These are phyloP conservation scores for Alternaria sp. DNA, from an alignment of 2,329 filamentous ascomycete genomes.

Conservation along the genomic window DNA sequence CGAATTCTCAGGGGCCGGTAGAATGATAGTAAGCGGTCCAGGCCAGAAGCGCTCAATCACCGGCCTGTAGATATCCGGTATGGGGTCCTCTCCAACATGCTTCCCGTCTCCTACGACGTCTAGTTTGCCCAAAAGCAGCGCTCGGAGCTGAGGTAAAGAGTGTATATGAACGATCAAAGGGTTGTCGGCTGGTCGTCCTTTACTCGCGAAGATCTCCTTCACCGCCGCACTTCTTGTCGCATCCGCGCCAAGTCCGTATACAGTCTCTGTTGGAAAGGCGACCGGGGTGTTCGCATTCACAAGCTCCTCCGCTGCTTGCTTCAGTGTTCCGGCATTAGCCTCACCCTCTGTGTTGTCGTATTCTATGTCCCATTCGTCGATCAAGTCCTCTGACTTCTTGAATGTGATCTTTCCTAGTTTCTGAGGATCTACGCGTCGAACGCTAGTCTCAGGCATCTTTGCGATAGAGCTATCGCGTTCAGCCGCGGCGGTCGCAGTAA, in stretches of 20 bases:
- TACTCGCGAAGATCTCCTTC: constrained; percentile 88
- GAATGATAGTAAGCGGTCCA: constrained; percentile 87
- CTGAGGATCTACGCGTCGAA: constrained; percentile 48
- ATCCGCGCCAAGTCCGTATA: constrained; percentile 96
- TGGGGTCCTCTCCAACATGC: constrained; percentile 46
- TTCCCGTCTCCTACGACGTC: neutral
- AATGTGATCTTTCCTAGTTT: constrained; percentile 49
- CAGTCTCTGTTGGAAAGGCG: constrained; percentile 96
- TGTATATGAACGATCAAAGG: constrained; percentile 92
- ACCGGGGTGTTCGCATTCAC: constrained; percentile 75
- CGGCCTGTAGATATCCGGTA: constrained; percentile 78
- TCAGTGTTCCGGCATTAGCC: constrained; percentile 60
- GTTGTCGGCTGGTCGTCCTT: constrained; percentile 90
- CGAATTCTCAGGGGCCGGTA: constrained; percentile 75
- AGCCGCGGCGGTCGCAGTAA: neutral
- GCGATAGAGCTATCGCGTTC: constrained; percentile 2
- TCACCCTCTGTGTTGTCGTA: constrained; percentile 40
- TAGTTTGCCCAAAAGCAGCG: constrained; percentile 57
- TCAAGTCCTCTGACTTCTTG: constrained; percentile 39
- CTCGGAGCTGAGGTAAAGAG: constrained; percentile 77
- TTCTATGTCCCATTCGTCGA: constrained; percentile 45
- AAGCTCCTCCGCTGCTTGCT: constrained; percentile 71
- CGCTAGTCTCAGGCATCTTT: constrained; percentile 45
- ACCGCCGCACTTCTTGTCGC: constrained; percentile 85
- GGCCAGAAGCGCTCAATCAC: constrained; percentile 91